Percentiles rank a stretch among this genome's conserved stretches.
Conservation (phyloP, 176 grass and related monocot species). For the Pontederia paniculata region DNA sequence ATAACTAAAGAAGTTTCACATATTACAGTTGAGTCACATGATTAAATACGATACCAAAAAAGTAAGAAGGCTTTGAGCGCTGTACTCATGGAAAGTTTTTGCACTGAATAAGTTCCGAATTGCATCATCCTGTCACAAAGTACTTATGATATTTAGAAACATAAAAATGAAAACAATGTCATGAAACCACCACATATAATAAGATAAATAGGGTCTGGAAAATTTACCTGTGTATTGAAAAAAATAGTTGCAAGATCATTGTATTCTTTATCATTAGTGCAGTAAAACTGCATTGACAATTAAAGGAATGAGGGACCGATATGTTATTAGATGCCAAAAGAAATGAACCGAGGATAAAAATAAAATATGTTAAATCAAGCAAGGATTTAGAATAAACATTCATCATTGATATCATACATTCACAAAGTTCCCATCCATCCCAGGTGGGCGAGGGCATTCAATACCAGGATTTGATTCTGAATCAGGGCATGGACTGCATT, state of each 20-base stretch:
- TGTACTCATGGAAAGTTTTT: constrained; percentile 99
- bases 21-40: background rate
- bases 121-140: constrained; percentile 73
- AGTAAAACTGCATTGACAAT: constrained; percentile 64
- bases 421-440: constrained; percentile 97
- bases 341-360: background rate
- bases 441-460: constrained; percentile 91
- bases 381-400: constrained; percentile 17
- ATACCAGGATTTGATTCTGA: constrained; percentile 70
- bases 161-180: background rate
- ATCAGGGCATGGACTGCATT: constrained; percentile 80
- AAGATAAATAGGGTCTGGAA: background rate
- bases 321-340: background rate
- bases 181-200: background rate
- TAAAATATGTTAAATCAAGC: background rate
- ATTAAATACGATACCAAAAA: constrained; percentile 60
- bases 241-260: constrained; percentile 99
- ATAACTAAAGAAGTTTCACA: background rate
- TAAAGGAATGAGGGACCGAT: constrained; percentile 14
- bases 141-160: constrained; percentile 17
- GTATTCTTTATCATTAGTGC: constrained; percentile 86
- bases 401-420: constrained; percentile 43
- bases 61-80: constrained; percentile 87
- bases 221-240: constrained; percentile 92
- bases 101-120: constrained; percentile 98